Evolutionary conservation across 2,329 filamentous ascomycete species (phyloP).

Genomic region (Bipolaris victoriae): DNA sequence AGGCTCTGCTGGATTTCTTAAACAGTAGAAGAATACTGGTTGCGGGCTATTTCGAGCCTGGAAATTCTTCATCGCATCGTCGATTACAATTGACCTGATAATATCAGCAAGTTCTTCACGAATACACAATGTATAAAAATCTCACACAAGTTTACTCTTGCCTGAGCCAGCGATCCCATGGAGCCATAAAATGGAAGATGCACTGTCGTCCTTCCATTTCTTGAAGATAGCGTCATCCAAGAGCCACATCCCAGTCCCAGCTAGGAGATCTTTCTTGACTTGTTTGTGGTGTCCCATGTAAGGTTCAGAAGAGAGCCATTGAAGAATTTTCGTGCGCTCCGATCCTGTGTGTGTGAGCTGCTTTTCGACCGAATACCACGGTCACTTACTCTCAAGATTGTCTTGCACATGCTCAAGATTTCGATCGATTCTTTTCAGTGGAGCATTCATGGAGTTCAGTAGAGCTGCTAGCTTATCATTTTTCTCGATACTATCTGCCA

Average conservation of each 20-base stretch:
- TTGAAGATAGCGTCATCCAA: constrained; percentile 24
- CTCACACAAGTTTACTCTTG: constrained; percentile 44
- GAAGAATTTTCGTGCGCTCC: not conserved
- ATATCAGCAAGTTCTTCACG: not conserved
- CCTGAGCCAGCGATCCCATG: constrained; percentile 44
- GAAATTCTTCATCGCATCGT: constrained; percentile 18
- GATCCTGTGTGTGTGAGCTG: not conserved
- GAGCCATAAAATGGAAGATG: constrained; percentile 45
- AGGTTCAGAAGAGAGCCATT: not conserved
- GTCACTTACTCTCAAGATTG: not conserved
- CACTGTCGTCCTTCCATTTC: constrained; percentile 36
- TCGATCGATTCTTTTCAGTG: not conserved
- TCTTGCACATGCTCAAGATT: not conserved
- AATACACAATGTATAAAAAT: constrained; percentile 16
- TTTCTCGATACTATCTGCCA: not conserved
- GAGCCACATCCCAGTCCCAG: constrained; percentile 24
- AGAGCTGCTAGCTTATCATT: not conserved
- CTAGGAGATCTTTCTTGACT: constrained; percentile 8
- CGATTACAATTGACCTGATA: constrained; percentile 21
- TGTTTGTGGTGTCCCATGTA: not conserved
- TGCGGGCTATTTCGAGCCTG: constrained; percentile 15
- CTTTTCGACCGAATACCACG: no score
- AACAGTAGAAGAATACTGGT: constrained; percentile 31
- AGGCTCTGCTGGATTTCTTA: constrained; percentile 23
- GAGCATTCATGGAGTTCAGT: not conserved